Evolutionary conservation across 768 basidiomycete genomes (phyloP), one percentile per base, ranked within the genome.

Genomic region (Agaricus blazei): DNA sequence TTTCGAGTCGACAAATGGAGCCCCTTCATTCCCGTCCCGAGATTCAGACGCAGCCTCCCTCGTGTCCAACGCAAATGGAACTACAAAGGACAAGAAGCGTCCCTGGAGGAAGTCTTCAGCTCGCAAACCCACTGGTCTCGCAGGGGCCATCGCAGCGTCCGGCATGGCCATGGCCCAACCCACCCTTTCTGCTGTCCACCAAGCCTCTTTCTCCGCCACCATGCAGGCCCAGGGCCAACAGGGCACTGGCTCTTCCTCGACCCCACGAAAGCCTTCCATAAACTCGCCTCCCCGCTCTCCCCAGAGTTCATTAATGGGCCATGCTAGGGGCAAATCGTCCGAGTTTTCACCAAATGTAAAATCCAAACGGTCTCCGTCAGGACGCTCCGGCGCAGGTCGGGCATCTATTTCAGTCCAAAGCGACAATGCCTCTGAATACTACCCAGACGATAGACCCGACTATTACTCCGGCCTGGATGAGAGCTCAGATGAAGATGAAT

Each of bases 141-240:
- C 87, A 3, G 76, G 78, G 50, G 87, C 85, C 1, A 75, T 87
- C 48, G 84, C 86, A 1, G 81, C 83, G 2, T 82, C 83, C 15
- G 83, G 85, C 15, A 70, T 85, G 29, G 79, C 84, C 45, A 87
- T 89, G 79, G 81, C 82, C 9, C 81, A 83, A 59, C 72, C 82
- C 0, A 73, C 72, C 1, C 65, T 83, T 52, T 74, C 75, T 2
- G 69, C 78, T 4, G 77, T 79, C 19, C 78, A 78, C 14, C 73
- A 75, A 46, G 69, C 75, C 37, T 44, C 54, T 14, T 56, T 49
- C 29, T 50, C 54, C 31, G 48, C 54, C 3, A 40, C 29, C 28
- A 47, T 48, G 9, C 45, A 48, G 31, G 46, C 53, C 23, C 53
- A 48, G 14, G 34, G 8, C 34, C 48, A 43, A 29, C 49, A 7